A percentile compares a stretch with the other conserved stretches of the same genome.
These are phyloP conservation scores for Spizellomyces sp. DNA, from an alignment of 192 early-diverging fungal species.

Conservation along the genomic window DNA sequence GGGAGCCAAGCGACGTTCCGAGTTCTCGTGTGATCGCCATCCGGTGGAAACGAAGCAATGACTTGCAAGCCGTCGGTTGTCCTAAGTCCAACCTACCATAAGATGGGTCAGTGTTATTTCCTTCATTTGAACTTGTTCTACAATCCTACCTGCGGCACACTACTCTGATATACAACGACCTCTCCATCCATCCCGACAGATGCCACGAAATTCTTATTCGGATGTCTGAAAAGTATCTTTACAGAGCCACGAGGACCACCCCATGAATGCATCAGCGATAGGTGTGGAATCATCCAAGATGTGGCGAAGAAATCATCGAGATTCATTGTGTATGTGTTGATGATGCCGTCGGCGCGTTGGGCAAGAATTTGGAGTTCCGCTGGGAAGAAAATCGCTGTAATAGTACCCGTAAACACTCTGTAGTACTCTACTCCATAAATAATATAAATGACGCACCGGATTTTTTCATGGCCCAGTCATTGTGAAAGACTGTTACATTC, in stretches of 20 bases:
- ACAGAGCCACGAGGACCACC: slow-evolving; percentile 53
- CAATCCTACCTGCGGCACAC: slow-evolving; percentile 46
- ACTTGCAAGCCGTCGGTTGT: slow-evolving; percentile 14
- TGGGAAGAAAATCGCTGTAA: slow-evolving; percentile 43
- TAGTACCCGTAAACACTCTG: background rate
- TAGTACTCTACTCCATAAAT: slow-evolving; percentile 3
- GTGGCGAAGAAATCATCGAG: slow-evolving; percentile 77
- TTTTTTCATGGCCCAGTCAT: slow-evolving; percentile 42
- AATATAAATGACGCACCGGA: slow-evolving; percentile 32
- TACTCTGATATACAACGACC: slow-evolving; percentile 55
- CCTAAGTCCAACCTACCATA: slow-evolving; percentile 1
- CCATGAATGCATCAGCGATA: slow-evolving; percentile 68
- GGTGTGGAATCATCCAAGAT: slow-evolving; percentile 54
- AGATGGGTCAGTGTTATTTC: background rate
- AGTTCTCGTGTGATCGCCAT: background rate
- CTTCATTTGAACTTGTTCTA: background rate
- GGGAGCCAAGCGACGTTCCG: slow-evolving; percentile 16
- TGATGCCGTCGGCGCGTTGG: slow-evolving; percentile 55
- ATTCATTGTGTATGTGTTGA: slow-evolving; percentile 72
- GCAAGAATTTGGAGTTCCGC: slow-evolving; percentile 67
- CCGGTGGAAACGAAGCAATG: background rate
- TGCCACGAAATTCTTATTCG: slow-evolving; percentile 36
- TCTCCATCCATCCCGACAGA: slow-evolving; percentile 55
- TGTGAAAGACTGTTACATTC: slow-evolving; percentile 50
- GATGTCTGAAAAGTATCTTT: slow-evolving; percentile 22